phyloP scores from a whole-genome alignment of 179 eudicot genomes.

The Vitellaria paradoxa region DNA sequence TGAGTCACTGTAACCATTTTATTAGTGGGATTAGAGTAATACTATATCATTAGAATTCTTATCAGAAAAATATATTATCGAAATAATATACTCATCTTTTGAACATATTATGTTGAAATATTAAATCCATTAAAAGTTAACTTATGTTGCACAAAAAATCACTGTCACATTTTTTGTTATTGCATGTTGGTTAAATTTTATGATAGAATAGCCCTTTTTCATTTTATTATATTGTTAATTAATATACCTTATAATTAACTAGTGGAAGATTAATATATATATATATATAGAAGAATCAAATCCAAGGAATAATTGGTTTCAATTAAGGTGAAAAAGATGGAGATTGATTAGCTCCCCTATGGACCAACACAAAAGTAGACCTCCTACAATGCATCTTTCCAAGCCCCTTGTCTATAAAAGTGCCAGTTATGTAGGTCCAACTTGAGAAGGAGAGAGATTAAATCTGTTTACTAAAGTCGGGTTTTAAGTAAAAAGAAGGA shows the following conservation, averaged over 20 bases:
- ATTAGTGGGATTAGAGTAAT: too few species aligned
- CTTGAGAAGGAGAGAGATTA: neutral
- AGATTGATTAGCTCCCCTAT: conserved; percentile 13
- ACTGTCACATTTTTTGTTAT: too few species aligned
- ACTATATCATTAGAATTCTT: too few species aligned
- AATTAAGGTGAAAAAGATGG: neutral
- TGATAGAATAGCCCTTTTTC: too few species aligned
- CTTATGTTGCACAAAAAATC: too few species aligned
- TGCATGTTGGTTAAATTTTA: too few species aligned
- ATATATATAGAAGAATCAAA: conserved; percentile 18
- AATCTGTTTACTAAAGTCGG: neutral
- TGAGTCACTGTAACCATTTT: conserved; percentile 2
- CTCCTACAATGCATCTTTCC: neutral
- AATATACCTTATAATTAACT: neutral
- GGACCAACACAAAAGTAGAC: conserved; percentile 19
- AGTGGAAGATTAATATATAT: neutral
- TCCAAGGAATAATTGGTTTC: conserved; percentile 21
- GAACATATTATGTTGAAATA: too few species aligned
- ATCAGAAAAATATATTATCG: too few species aligned
- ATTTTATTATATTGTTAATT: too few species aligned
- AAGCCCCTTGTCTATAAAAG: conserved; percentile 16
- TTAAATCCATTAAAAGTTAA: too few species aligned
- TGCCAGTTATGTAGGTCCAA: conserved; percentile 17
- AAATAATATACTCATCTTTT: too few species aligned
- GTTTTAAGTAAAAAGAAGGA: neutral